phyloP scores from a whole-genome alignment of 2,329 filamentous ascomycete genomes.

The Aspergillus luchuensis region DNA sequence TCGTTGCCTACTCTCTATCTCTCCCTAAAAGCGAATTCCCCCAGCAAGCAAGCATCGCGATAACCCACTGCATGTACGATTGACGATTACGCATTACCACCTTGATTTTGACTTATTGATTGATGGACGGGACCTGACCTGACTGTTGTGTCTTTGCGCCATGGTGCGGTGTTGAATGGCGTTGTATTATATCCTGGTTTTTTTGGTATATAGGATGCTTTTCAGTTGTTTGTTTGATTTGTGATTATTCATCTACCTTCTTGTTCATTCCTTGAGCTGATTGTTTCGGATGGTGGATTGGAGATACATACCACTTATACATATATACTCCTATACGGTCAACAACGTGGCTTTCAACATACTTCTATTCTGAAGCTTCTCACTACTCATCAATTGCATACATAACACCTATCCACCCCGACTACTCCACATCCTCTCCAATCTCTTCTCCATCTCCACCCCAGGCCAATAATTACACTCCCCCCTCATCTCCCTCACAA shows the following conservation, averaged over 20 bases:
- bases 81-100: background rate
- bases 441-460: background rate
- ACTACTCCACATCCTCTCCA: background rate
- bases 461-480: background rate
- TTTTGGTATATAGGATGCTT: background rate
- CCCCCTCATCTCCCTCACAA: background rate
- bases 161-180: conserved; percentile 1
- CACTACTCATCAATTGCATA: background rate
- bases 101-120: background rate
- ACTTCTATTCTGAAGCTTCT: background rate
- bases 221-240: background rate
- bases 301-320: background rate
- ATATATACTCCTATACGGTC: background rate
- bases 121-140: background rate
- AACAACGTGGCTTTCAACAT: background rate
- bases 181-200: background rate
- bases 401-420: background rate
- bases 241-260: background rate
- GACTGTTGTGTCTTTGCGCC: background rate
- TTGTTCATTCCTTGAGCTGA: background rate
- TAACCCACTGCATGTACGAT: background rate
- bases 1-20: background rate
- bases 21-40: background rate
- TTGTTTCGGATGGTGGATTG: background rate
- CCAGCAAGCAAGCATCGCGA: background rate